Base-by-base conservation (phyloP, 768 basidiomycete species). In the Suillus subluteus region DNA sequence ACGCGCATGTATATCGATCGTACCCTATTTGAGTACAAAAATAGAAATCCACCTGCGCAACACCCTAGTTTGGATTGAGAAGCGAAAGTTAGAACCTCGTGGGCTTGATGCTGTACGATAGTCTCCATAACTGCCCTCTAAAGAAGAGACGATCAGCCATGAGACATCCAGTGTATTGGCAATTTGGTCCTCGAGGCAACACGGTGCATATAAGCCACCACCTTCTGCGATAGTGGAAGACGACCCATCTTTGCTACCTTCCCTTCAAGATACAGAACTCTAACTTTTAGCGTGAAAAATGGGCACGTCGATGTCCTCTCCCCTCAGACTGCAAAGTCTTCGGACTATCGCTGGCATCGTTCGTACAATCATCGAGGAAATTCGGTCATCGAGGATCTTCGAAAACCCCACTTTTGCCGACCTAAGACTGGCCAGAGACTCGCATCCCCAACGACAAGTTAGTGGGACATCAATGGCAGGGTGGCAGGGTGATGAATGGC, bases 81-180 rank as follows among this genome's bases (percentile, higher is more conserved):
- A 30, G 59, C 26, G 7, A 13, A 26, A 43, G 16, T 11, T 23
- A 30, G 15, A 58, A 21, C 41, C 41, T 61, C 26, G 26, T 43
- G 59, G 50, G 30, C 12, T 43, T 4, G 59, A 18, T 13, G 26
- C 18, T 32, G 18, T 44, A 37, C n/a, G 41, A 12, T 21, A 32
- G 30, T 61, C 18, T 61, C 59, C 41, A 61, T 41, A 61, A 13
- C 41, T 61, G 59, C 59, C 59, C 26, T 43, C 23, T 43, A 43
- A 16, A 43, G 59, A 61, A 61, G 41, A 43, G 59, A 43, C 41
- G 59, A 61, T 61, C 59, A 43, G 59, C 59, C 59, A 61, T 32
- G 59, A 61, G 59, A 13, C 59, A 5, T 21, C 26, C 21, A 43
- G 12, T 61, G 12, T 61, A 61, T 61, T 61, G 16, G 16, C 30